Percentiles rank a stretch among this genome's conserved stretches.
phyloP scores from a whole-genome alignment of 768 basidiomycete species.

The Calvatia gigantea region DNA sequence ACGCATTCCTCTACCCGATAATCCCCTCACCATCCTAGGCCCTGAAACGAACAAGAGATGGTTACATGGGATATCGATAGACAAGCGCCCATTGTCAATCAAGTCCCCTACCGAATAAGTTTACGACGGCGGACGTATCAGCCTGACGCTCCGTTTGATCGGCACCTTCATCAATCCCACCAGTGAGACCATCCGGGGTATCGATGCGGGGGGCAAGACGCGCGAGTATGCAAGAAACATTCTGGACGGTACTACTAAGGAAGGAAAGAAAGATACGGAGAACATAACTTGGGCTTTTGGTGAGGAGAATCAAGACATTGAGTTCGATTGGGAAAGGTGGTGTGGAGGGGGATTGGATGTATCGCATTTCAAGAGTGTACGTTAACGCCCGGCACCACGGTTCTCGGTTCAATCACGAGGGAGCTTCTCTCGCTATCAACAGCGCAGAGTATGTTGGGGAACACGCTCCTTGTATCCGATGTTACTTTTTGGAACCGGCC shows the following conservation, averaged over 20 bases:
- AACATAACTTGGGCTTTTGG: constrained; percentile 14
- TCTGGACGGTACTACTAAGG: constrained; percentile 1
- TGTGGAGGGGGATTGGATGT: constrained; percentile 17
- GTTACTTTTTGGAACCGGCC: too few species aligned
- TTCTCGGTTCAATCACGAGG: too few species aligned
- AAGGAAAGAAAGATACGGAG: constrained; percentile 3
- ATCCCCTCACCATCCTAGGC: constrained; percentile 81
- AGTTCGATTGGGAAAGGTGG: constrained; percentile 19
- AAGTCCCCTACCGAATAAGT: constrained; percentile 57
- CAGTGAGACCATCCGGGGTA: constrained; percentile 58
- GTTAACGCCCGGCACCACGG: too few species aligned
- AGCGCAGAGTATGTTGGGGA: too few species aligned
- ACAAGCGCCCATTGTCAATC: constrained; percentile 55
- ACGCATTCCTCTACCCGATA: constrained; percentile 72
- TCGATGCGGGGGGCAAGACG: constrained; percentile 67
- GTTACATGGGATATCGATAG: constrained; percentile 74
- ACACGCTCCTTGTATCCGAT: too few species aligned
- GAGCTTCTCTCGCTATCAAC: too few species aligned
- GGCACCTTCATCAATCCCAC: constrained; percentile 66
- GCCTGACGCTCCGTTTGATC: constrained; percentile 75
- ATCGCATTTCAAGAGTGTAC: constrained; percentile 12
- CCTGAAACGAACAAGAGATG: constrained; percentile 68
- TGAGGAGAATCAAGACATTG: constrained; percentile 15
- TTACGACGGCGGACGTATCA: constrained; percentile 65
- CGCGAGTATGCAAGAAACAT: constrained; percentile 39